Percentiles rank a stretch among this genome's conserved stretches.
phyloP scores from a whole-genome alignment of 2,329 filamentous ascomycete species.

The Ceratocystis eucalypticola region DNA sequence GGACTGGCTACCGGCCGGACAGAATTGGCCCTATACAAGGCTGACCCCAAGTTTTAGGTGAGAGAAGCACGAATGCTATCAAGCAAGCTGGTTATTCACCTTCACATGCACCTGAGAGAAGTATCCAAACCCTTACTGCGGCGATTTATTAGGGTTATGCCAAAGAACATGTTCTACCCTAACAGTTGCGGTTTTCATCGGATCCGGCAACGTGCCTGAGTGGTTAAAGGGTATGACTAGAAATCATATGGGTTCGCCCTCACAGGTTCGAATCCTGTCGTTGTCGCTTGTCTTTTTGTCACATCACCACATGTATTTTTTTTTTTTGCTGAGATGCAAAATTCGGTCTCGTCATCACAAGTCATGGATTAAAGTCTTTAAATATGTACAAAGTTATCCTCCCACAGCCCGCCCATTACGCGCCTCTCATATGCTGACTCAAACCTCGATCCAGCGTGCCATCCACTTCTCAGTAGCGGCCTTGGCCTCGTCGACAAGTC shows the following conservation, averaged over 20 bases:
- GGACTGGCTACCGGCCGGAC: too few species aligned
- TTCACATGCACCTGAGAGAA: too few species aligned
- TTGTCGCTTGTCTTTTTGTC: slow-evolving; percentile 6
- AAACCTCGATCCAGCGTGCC: slow-evolving; percentile 48
- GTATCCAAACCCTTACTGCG: too few species aligned
- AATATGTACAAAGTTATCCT: neutral
- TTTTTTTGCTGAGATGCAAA: neutral
- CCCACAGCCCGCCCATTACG: too few species aligned
- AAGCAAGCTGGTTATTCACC: too few species aligned
- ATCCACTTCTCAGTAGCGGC: slow-evolving; percentile 51
- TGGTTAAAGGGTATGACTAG: slow-evolving; percentile 18
- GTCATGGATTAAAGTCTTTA: neutral
- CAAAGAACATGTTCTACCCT: neutral
- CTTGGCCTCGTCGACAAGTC: slow-evolving; percentile 58
- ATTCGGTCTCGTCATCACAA: neutral
- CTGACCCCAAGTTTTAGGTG: too few species aligned
- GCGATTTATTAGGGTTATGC: neutral
- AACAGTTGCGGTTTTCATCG: too few species aligned
- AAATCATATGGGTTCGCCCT: slow-evolving; percentile 18
- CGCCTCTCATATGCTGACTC: neutral
- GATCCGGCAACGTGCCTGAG: slow-evolving; percentile 15
- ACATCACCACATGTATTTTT: neutral
- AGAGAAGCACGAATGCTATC: too few species aligned
- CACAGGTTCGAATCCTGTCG: slow-evolving; percentile 18
- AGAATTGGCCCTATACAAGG: too few species aligned